Conservation (phyloP, 2,329 filamentous ascomycete genomes). For the Nothopassalora personata region DNA sequence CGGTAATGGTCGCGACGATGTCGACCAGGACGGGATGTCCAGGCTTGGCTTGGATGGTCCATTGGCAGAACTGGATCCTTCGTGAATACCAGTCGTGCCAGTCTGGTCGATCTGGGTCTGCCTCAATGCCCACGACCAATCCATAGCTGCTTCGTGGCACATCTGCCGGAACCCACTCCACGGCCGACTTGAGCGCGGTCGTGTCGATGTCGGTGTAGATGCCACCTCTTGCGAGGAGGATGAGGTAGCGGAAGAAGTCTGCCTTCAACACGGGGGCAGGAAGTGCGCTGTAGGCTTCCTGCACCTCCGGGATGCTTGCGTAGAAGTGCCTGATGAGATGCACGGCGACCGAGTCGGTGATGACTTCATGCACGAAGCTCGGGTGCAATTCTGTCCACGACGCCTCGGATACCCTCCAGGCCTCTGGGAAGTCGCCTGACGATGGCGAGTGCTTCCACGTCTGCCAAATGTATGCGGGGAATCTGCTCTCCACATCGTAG, state of each 20-base stretch:
- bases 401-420: constrained; percentile 76
- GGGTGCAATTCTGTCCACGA: constrained; percentile 86
- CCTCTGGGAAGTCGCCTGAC: constrained; percentile 65
- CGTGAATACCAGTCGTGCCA: constrained; percentile 96
- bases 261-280: constrained; percentile 53
- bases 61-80: constrained; percentile 96
- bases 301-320: constrained; percentile 54
- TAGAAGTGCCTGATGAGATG: constrained; percentile 83
- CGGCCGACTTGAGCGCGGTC: constrained; percentile 70
- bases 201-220: constrained; percentile 86
- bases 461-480: constrained; percentile 98
- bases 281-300: constrained; percentile 46
- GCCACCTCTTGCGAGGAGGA: constrained; percentile 69
- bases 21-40: constrained; percentile 89
- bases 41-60: constrained; percentile 95
- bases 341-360: constrained; percentile 81
- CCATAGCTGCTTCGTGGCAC: constrained; percentile 75
- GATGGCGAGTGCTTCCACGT: constrained; percentile 89
- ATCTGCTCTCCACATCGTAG: constrained; percentile 81
- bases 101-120: constrained; percentile 85
- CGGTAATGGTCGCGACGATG: constrained; percentile 78
- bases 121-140: constrained; percentile 89
- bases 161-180: constrained; percentile 77
- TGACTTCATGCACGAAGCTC: constrained; percentile 90
- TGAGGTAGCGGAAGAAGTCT: constrained; percentile 63